phyloP scores from a whole-genome alignment of 2,329 filamentous ascomycete species.

The Aspergillus chevalieri region DNA sequence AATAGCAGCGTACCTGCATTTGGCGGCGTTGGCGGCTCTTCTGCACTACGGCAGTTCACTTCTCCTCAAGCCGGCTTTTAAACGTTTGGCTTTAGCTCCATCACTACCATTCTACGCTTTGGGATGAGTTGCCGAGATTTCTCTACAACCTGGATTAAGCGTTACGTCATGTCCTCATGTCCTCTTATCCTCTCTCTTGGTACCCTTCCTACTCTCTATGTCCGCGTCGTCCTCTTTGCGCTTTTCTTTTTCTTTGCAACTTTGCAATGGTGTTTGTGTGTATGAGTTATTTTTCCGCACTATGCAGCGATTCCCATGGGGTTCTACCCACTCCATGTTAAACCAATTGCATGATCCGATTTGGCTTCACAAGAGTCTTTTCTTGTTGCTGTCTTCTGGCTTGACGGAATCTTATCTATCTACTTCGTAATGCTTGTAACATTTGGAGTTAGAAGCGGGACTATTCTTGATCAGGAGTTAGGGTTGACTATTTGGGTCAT shows the following conservation, averaged over 20 bases:
- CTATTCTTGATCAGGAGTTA: too few relatives aligned
- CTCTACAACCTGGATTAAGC: conserved; percentile 9
- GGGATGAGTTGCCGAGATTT: conserved; percentile 4
- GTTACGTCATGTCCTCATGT: conserved; percentile 13
- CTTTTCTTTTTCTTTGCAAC: conserved; percentile 1
- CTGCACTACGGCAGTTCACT: conserved; percentile 32
- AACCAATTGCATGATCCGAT: conserved; percentile 28
- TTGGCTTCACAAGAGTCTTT: neutral
- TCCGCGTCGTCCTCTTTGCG: conserved; percentile 10
- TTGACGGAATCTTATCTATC: too few relatives aligned
- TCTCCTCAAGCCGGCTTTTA: conserved; percentile 34
- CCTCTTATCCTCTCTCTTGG: conserved; percentile 14
- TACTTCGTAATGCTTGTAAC: too few relatives aligned
- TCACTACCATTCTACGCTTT: neutral
- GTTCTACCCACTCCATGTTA: conserved; percentile 21
- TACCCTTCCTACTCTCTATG: conserved; percentile 17
- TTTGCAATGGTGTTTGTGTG: conserved; percentile 1
- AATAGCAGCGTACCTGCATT: conserved; percentile 37
- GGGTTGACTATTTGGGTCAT: too few relatives aligned
- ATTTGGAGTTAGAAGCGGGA: too few relatives aligned
- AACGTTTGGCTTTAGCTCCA: conserved; percentile 14
- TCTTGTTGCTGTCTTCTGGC: too few relatives aligned
- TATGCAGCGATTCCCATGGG: conserved; percentile 32
- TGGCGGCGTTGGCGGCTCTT: conserved; percentile 30
- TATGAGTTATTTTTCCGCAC: conserved; percentile 20